phyloP scores from a whole-genome alignment of 225 moss, liverwort and hornwort genomes.

The Bryum argenteum region DNA sequence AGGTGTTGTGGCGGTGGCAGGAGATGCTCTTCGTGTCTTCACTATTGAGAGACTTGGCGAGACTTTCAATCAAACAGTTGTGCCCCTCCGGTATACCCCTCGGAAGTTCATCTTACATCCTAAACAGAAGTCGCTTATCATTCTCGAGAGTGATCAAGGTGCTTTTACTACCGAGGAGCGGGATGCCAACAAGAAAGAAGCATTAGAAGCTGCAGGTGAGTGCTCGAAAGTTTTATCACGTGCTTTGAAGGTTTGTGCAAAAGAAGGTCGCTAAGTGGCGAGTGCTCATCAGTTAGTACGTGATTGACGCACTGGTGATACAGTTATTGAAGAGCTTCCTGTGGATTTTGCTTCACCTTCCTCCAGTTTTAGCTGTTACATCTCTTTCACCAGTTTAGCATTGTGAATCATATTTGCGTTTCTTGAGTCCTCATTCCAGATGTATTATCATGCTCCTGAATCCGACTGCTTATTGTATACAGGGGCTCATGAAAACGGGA shows the following conservation, averaged over 20 bases:
- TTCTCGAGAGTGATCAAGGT: slow-evolving; percentile 97
- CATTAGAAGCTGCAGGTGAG: slow-evolving; percentile 69
- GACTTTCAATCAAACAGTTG: slow-evolving; percentile 93
- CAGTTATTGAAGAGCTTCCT: background rate
- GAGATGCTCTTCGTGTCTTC: slow-evolving; percentile 89
- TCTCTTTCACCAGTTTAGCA: background rate
- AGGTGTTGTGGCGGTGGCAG: slow-evolving; percentile 96
- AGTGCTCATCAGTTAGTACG: slow-evolving; percentile 2
- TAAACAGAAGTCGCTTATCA: slow-evolving; percentile 82
- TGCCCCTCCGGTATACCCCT: slow-evolving; percentile 94
- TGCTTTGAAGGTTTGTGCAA: slow-evolving; percentile 2
- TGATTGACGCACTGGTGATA: background rate
- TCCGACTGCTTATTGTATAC: slow-evolving; percentile 6
- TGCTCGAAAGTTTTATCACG: background rate
- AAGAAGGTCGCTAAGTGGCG: slow-evolving; percentile 3
- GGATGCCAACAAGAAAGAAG: slow-evolving; percentile 84
- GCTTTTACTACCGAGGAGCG: slow-evolving; percentile 93
- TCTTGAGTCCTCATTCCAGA: background rate
- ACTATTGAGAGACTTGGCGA: slow-evolving; percentile 97
- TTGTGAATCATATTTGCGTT: background rate
- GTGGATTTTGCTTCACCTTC: slow-evolving; percentile 7
- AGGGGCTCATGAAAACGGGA: slow-evolving; percentile 75
- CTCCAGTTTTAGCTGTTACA: slow-evolving; percentile 6
- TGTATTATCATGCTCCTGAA: slow-evolving; percentile 20
- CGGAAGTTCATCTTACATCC: slow-evolving; percentile 98